Conservation (phyloP, 73 alveolate species). For the Stentor coeruleus region DNA sequence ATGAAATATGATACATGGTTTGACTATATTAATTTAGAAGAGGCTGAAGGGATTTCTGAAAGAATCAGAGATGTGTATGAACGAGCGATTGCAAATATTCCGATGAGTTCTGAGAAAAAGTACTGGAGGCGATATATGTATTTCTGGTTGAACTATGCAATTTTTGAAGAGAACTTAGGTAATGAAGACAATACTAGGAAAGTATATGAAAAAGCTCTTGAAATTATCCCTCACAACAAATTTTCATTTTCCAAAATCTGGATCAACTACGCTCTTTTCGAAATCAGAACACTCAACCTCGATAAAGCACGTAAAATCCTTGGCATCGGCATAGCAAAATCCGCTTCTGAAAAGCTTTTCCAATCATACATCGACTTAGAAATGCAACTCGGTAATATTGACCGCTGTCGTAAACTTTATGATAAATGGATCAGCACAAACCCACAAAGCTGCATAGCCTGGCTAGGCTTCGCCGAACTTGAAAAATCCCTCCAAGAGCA, state of each 20-base stretch:
- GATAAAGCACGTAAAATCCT: constrained; percentile 84
- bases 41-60: constrained; percentile 64
- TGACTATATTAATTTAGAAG: constrained; percentile 93
- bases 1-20: constrained; percentile 89
- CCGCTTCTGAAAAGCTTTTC: constrained; percentile 81
- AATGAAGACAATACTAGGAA: constrained; percentile 68
- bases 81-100: constrained; percentile 86
- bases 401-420: constrained; percentile 78
- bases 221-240: constrained; percentile 80
- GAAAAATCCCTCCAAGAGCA: constrained; percentile 81
- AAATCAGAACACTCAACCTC: constrained; percentile 70
- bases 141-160: constrained; percentile 95
- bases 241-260: constrained; percentile 90
- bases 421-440: constrained; percentile 72
- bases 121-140: constrained; percentile 83
- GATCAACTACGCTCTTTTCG: constrained; percentile 82
- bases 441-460: constrained; percentile 74
- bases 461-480: constrained; percentile 84
- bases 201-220: constrained; percentile 76
- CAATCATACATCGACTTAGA: constrained; percentile 84
- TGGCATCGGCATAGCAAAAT: constrained; percentile 90
- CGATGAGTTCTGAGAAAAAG: constrained; percentile 74
- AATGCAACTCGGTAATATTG: constrained; percentile 81
- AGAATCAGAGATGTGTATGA: constrained; percentile 87
- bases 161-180: constrained; percentile 83